Evolutionary conservation across 345 rosid genomes (phyloP).

Genomic region (Salix purpurea): DNA sequence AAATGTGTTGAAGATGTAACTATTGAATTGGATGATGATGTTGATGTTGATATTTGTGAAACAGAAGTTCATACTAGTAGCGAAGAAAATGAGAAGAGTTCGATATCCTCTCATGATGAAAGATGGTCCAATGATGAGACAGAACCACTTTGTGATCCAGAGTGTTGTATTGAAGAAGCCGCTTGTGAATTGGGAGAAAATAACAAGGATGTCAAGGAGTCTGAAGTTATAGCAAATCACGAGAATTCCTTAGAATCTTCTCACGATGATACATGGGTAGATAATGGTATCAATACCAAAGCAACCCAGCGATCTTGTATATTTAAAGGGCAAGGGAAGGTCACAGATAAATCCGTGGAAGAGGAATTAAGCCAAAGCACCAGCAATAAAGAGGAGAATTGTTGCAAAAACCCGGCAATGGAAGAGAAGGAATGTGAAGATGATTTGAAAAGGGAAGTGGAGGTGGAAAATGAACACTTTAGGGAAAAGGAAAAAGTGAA

Average conservation of each 20-base stretch:
- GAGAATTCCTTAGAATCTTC: conserved; percentile 19
- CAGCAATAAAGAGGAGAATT: conserved; percentile 35
- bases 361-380: conserved; percentile 23
- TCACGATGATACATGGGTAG: conserved; percentile 30
- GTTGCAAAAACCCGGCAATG: conserved; percentile 29
- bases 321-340: conserved; percentile 32
- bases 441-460: conserved; percentile 36
- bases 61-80: conserved; percentile 22
- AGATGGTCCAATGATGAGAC: conserved; percentile 18
- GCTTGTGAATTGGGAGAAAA: conserved; percentile 6
- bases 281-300: conserved; percentile 21
- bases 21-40: conserved; percentile 4
- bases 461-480: conserved; percentile 29
- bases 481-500: conserved; percentile 49
- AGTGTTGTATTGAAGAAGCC: conserved; percentile 32
- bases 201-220: conserved; percentile 5
- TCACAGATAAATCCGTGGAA: conserved; percentile 18
- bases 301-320: conserved; percentile 27
- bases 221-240: conserved; percentile 24
- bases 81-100: conserved; percentile 23
- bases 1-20: conserved; percentile 37
- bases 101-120: conserved; percentile 31
- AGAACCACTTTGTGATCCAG: conserved; percentile 12
- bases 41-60: conserved; percentile 5
- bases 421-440: conserved; percentile 42